Conservation (phyloP, 164 flowering plant species). For the Liriodendron chinense region DNA sequence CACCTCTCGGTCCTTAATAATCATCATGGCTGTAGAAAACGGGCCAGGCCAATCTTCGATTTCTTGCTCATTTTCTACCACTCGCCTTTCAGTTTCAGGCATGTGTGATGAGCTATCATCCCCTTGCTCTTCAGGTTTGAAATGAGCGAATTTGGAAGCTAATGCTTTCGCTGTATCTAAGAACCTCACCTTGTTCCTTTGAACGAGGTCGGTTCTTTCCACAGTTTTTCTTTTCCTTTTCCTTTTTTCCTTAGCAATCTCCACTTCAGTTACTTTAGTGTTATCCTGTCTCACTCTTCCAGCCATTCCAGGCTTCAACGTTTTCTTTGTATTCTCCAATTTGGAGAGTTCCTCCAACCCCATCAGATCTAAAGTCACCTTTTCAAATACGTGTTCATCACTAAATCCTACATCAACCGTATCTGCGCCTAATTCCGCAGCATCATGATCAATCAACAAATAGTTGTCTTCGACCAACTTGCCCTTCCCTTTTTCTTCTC, state of each 20-base stretch:
- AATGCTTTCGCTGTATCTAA: slow-evolving; percentile 33
- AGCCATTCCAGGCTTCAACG: not conserved
- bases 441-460: slow-evolving; percentile 8
- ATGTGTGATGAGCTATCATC: slow-evolving; percentile 8
- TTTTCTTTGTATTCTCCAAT: too few species aligned
- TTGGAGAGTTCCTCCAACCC: not conserved
- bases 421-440: slow-evolving; percentile 1
- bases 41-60: slow-evolving; percentile 95
- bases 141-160: slow-evolving; percentile 57
- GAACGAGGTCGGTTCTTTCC: not conserved
- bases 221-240: not conserved
- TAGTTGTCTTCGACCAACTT: slow-evolving; percentile 15
- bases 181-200: slow-evolving; percentile 24
- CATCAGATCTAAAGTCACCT: not conserved
- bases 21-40: slow-evolving; percentile 85
- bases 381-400: not conserved
- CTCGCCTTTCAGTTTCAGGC: slow-evolving; percentile 22
- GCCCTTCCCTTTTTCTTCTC: slow-evolving; percentile 38
- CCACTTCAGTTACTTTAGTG: not conserved
- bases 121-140: slow-evolving; percentile 31
- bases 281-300: not conserved
- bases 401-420: slow-evolving; percentile 5
- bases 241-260: not conserved
- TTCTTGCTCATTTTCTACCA: slow-evolving; percentile 16
- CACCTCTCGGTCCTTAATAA: slow-evolving; percentile 49